Conservation (phyloP, 2,329 filamentous ascomycete genomes). For the Alternaria panax region DNA sequence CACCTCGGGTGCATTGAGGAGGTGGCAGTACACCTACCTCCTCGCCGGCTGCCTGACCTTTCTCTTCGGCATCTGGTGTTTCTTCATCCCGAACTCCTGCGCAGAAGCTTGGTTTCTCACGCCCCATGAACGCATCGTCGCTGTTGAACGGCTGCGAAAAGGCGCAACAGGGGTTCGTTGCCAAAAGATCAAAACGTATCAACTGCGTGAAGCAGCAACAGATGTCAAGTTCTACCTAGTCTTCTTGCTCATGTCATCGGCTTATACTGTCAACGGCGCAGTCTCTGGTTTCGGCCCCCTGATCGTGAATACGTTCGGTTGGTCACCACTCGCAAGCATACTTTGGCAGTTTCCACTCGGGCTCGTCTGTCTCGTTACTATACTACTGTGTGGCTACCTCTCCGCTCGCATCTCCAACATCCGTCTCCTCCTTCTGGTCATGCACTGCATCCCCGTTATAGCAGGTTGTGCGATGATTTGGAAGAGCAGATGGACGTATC, state of each 20-base stretch:
- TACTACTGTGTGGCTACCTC: slow-evolving; percentile 71
- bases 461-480: slow-evolving; percentile 78
- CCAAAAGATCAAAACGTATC: slow-evolving; percentile 61
- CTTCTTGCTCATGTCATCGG: slow-evolving; percentile 52
- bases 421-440: slow-evolving; percentile 68
- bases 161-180: slow-evolving; percentile 62
- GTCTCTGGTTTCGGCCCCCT: slow-evolving; percentile 51
- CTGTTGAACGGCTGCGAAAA: slow-evolving; percentile 54
- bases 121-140: slow-evolving; percentile 66
- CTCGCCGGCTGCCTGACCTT: slow-evolving; percentile 65
- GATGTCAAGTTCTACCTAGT: slow-evolving; percentile 55
- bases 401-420: slow-evolving; percentile 68
- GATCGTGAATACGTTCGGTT: slow-evolving; percentile 54
- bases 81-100: slow-evolving; percentile 70
- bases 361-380: slow-evolving; percentile 70
- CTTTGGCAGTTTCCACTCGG: slow-evolving; percentile 76
- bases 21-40: slow-evolving; percentile 74
- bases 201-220: slow-evolving; percentile 57
- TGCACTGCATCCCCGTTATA: slow-evolving; percentile 76
- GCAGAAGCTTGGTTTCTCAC: slow-evolving; percentile 74
- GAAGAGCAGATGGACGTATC: slow-evolving; percentile 70
- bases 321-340: slow-evolving; percentile 47
- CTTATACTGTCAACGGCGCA: slow-evolving; percentile 65
- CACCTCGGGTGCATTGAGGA: slow-evolving; percentile 48
- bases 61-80: slow-evolving; percentile 71